These are phyloP conservation scores for Reutealis trisperma DNA, from an alignment of 345 rosid species.

Conservation along the genomic window DNA sequence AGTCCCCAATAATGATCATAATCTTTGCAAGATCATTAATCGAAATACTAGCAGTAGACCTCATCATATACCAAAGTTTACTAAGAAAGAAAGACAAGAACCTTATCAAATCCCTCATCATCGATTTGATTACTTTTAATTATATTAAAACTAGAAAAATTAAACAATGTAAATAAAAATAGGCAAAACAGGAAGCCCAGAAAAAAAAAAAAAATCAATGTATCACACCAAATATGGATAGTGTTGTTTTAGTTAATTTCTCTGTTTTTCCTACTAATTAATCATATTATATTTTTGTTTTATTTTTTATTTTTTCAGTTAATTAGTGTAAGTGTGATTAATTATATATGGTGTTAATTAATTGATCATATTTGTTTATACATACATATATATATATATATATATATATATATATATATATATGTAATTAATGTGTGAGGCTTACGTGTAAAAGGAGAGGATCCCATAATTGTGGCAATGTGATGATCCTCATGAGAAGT, in stretches of 20 bases:
- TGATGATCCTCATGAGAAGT: conserved; percentile 49
- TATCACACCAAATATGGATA: conserved; percentile 10
- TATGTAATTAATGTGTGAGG: conserved; percentile 1
- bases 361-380: too few relatives aligned
- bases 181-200: conserved; percentile 15
- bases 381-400: too few relatives aligned
- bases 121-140: conserved; percentile 72
- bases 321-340: too few relatives aligned
- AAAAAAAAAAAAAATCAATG: conserved; percentile 9
- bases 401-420: too few relatives aligned
- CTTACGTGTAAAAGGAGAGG: conserved; percentile 36
- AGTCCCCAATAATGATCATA: conserved; percentile 44
- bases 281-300: too few relatives aligned
- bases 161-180: conserved; percentile 26
- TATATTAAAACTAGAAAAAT: not conserved
- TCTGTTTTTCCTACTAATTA: conserved; percentile 15
- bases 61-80: conserved; percentile 52
- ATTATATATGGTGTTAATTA: too few relatives aligned
- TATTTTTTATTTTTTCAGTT: too few relatives aligned
- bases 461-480: conserved; percentile 45
- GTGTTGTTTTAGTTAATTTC: conserved; percentile 10
- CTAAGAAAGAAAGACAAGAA: conserved; percentile 68
- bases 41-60: conserved; percentile 16
- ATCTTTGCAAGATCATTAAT: conserved; percentile 31
- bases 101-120: conserved; percentile 76